phyloP scores from a whole-genome alignment of 2,329 filamentous ascomycete species.

The Ophioceras dolichostomum region DNA sequence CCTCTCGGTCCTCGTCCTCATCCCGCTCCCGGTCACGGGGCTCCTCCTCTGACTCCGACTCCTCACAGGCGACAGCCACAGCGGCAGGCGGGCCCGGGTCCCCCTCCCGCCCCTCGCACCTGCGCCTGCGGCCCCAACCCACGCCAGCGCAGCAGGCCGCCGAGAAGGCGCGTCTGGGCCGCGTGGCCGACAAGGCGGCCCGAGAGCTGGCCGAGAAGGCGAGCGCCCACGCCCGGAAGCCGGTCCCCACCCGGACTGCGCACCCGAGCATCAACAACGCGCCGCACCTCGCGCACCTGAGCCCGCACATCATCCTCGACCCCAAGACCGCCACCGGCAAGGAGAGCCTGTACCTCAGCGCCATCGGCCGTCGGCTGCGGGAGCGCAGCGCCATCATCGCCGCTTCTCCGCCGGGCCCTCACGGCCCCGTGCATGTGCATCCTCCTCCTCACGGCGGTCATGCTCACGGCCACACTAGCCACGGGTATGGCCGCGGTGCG shows the following conservation, averaged over 20 bases:
- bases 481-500: neutral
- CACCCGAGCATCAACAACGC: constrained; percentile 46
- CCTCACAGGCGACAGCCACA: constrained; percentile 4
- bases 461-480: neutral
- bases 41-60: constrained; percentile 3
- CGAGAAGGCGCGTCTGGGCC: constrained; percentile 47
- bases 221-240: constrained; percentile 40
- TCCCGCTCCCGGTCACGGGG: constrained; percentile 5
- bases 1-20: constrained; percentile 7
- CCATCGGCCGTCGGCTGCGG: constrained; percentile 39
- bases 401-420: neutral
- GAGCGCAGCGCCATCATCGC: constrained; percentile 6
- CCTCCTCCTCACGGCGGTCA: no score
- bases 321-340: constrained; percentile 67
- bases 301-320: constrained; percentile 60
- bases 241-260: constrained; percentile 32
- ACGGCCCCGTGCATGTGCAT: no score
- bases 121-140: constrained; percentile 8
- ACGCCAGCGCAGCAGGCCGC: constrained; percentile 43
- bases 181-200: constrained; percentile 42
- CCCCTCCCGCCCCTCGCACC: constrained; percentile 4
- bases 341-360: constrained; percentile 61
- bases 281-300: constrained; percentile 41
- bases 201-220: constrained; percentile 43
- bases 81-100: constrained; percentile 9